Evolutionary conservation across 257 asterid genomes (phyloP), one percentile per base, ranked within the genome.

Genomic region (Apocynum venetum): DNA sequence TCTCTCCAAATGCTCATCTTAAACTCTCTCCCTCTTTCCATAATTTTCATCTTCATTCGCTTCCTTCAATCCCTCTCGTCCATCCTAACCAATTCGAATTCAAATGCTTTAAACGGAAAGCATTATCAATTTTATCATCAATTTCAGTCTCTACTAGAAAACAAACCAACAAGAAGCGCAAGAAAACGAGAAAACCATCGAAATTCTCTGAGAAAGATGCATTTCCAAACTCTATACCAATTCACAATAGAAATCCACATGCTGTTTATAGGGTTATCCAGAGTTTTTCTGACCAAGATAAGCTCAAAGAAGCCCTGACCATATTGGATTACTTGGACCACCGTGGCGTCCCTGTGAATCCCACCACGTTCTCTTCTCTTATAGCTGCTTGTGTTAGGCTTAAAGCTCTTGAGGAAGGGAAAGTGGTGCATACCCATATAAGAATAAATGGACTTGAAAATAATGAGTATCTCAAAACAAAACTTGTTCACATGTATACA

Each of bases 331-430:
- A 89, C 81, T 81, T 93, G 43, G 97, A 89, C 80, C 93, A 83
- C 53, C 92, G 89, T n/a, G 97, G 97, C 64, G 79, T 96, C 31
- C 98, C 98, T 25, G 89, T 91, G 48, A 91, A 93, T 19, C 86
- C 83, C 77, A 90, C 99, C 2, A 96, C 98, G 0, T 96, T 91
- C 78, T 80, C 91, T 41, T 84, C 92, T 1, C 91, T 93, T 4
- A 83, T 91, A 63, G 78, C 90, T 35, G 89, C 98, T 73, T 87
- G 92, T 77, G 82, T 84, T 72, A 76, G 97, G 48, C 2, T 72
- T 43, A 93, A 88, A 49, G 87, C 91, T 20, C 71, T 90, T 13
- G 85, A 76, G 8, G 91, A 90, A 31, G 99, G 93, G 0, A 93
- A 75, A 77, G 56, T 77, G 20, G 85, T 95, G 40, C 99, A 95